Evolutionary conservation across 257 asterid species (phyloP), one percentile per base, ranked within the genome.

Genomic region (Nicotiana tomentosiformis): DNA sequence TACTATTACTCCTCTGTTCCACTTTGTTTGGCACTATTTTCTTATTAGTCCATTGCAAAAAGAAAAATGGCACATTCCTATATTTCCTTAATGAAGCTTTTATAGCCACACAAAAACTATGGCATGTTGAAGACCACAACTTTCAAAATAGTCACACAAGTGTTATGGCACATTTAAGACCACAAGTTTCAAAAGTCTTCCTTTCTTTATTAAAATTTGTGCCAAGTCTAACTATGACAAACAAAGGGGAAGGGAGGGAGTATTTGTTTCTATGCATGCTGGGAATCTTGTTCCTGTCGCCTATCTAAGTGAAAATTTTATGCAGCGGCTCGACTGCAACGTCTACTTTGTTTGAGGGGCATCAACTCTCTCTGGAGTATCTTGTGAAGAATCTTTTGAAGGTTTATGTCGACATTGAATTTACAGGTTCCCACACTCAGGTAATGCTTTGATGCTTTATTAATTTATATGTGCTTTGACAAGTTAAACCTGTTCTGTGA

Each of bases 341-440:
- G 1, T 91, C 94, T 84, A 83, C 95, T 29, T 87, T 96, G 87
- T 93, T 94, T 82, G 98, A 94, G 87, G 98, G 98, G 84, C 98
- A 96, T 86, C 94, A 88, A 76, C 88, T 96, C 64, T 93, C 99
- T 72, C 92, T 96, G 66, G 95, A 94, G 86, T 93, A 90, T 88
- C 95, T 96, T 60, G 99, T 96, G 84, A 90, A 81, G 90, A 93
- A 96, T 86, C 98, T 96, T 83, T 86, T 94, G 89, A 96, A 94
- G 92, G 94, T 94, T 55, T 96, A 96, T 84, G 98, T 96, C 72
- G 99, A 96, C 89, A 96, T 96, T 62, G 99, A 96, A 89, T 96
- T 96, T 86, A 96, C 99, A 10, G 99, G 99, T 81, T 94, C 99
- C 78, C 99, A 96, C 77, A 94, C 98, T 64, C 99, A 96, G 99